phyloP scores from a whole-genome alignment of 768 basidiomycete species.

The Boletus patriciae region DNA sequence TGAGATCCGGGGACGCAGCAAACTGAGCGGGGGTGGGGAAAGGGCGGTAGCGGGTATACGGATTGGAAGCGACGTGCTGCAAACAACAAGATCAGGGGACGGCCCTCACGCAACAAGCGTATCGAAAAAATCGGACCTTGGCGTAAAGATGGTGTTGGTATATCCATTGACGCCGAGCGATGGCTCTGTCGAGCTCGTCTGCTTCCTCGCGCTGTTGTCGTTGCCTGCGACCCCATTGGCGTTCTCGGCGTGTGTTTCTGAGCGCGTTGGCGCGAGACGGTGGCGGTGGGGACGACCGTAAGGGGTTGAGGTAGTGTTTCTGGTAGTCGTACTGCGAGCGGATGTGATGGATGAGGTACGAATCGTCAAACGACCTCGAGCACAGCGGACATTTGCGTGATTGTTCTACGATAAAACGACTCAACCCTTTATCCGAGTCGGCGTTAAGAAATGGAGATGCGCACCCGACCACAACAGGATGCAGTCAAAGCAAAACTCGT shows the following conservation, averaged over 20 bases:
- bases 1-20: conserved; percentile 67
- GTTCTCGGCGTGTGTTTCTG: conserved; percentile 37
- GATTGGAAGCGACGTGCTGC: conserved; percentile 90
- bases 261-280: conserved; percentile 32
- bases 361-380: conserved; percentile 60
- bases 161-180: conserved; percentile 73
- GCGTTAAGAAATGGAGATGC: conserved; percentile 16
- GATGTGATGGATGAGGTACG: conserved; percentile 75
- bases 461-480: conserved; percentile 81
- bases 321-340: conserved; percentile 78
- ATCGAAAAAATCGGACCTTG: conserved; percentile 56
- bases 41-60: conserved; percentile 83
- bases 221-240: conserved; percentile 57
- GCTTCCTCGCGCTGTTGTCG: conserved; percentile 53
- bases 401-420: conserved; percentile 49
- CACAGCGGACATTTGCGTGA: conserved; percentile 80
- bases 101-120: background rate
- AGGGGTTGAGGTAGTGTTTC: conserved; percentile 73
- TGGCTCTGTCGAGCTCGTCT: conserved; percentile 74
- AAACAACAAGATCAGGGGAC: conserved; percentile 3
- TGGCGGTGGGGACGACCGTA: conserved; percentile 50
- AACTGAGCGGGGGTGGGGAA: conserved; percentile 88
- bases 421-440: background rate
- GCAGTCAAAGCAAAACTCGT: conserved; percentile 94
- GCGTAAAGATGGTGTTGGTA: conserved; percentile 80